A percentile compares a stretch with the other conserved stretches of the same genome.
Conservation (phyloP, 495 filamentous ascomycete species). For the Lasiosphaeria miniovina region DNA sequence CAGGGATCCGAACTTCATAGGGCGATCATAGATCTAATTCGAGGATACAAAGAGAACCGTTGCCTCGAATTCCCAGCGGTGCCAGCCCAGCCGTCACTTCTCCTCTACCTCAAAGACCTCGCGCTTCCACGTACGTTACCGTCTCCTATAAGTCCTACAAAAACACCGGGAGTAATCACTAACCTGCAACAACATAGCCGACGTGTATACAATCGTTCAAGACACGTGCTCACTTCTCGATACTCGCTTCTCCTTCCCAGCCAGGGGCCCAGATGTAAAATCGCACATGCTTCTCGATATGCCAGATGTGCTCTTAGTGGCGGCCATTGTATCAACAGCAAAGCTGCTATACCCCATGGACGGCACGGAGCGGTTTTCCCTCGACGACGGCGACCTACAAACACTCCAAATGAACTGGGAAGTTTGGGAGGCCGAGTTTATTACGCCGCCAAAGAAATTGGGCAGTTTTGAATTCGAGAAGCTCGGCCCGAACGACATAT, state of each 20-base stretch:
- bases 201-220: constrained; percentile 63
- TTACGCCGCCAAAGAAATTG: constrained; percentile 23
- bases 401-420: constrained; percentile 66
- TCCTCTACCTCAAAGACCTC: constrained; percentile 68
- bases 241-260: constrained; percentile 56
- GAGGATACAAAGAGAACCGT: constrained; percentile 65
- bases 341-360: constrained; percentile 82
- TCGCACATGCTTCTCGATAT: constrained; percentile 36
- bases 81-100: constrained; percentile 63
- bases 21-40: constrained; percentile 55
- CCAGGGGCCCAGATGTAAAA: constrained; percentile 2
- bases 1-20: constrained; percentile 60
- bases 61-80: constrained; percentile 68
- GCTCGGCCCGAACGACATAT: constrained; percentile 64
- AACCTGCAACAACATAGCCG: constrained; percentile 46
- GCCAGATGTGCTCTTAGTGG: constrained; percentile 73
- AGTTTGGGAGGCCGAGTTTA: constrained; percentile 60
- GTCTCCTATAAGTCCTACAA: not conserved
- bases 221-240: constrained; percentile 56
- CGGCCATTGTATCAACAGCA: constrained; percentile 69
- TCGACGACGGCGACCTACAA: constrained; percentile 56
- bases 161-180: constrained; percentile 9
- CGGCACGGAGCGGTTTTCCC: constrained; percentile 53
- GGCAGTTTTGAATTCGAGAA: constrained; percentile 30
- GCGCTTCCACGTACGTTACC: constrained; percentile 68